A percentile compares a stretch with the other conserved stretches of the same genome.
Evolutionary conservation across 805 yeast species (phyloP).

Genomic region (Zygosaccharomyces rouxii): DNA sequence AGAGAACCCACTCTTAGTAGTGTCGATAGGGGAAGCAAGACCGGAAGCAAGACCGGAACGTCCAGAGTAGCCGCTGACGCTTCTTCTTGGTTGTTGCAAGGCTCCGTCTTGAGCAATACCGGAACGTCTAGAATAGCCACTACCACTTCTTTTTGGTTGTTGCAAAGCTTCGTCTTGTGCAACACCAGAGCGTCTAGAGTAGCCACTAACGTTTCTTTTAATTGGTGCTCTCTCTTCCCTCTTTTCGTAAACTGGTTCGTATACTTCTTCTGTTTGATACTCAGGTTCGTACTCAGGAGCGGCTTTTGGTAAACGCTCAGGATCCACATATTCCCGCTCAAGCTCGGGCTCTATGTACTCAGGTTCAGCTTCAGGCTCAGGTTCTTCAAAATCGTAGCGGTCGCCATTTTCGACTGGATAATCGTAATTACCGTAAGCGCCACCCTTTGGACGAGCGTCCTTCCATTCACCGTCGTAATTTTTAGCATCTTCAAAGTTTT

Average conservation of each 20-base stretch:
- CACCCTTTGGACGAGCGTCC: not conserved
- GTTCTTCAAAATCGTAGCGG: not conserved
- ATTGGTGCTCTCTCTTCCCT: not conserved
- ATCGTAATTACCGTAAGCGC: not conserved
- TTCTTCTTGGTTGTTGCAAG: not conserved
- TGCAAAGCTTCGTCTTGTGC: not conserved
- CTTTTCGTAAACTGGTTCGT: not conserved
- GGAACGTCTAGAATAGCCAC: conserved; percentile 2
- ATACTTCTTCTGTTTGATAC: not conserved
- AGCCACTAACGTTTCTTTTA: not conserved
- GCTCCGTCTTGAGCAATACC: not conserved
- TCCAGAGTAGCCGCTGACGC: not conserved
- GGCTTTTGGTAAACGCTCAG: not conserved
- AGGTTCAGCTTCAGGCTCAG: not conserved
- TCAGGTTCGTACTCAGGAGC: not conserved
- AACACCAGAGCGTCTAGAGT: not conserved
- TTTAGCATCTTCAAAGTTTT: not conserved
- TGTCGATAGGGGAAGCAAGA: conserved; percentile 3
- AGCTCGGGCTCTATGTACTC: not conserved
- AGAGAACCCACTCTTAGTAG: not conserved
- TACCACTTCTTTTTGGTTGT: not conserved
- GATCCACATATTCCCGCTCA: not conserved
- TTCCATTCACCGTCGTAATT: not conserved
- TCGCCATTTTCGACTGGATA: not conserved
- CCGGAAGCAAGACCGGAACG: conserved; percentile 1